A percentile compares a stretch with the other conserved stretches of the same genome.
Evolutionary conservation across 2,329 filamentous ascomycete genomes (phyloP).

Genomic region (Eutypa lata): DNA sequence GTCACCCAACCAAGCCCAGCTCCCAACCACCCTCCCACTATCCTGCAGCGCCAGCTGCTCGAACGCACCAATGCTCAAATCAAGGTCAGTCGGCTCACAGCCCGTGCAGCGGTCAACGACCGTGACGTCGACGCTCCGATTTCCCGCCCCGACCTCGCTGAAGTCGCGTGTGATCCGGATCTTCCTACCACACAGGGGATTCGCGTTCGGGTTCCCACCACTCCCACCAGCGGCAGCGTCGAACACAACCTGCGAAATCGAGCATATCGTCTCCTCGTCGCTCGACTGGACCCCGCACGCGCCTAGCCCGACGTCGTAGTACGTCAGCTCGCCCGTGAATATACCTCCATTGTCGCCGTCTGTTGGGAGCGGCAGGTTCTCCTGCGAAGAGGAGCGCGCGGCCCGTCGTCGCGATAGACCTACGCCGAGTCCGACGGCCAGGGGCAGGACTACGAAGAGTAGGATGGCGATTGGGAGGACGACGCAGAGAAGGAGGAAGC

Average conservation of each 20-base stretch:
- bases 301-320: slow-evolving; percentile 63
- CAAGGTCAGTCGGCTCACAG: slow-evolving; percentile 44
- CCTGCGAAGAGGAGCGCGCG: neutral
- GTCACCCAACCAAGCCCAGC: slow-evolving; percentile 33
- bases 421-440: slow-evolving; percentile 24
- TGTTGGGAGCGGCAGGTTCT: slow-evolving; percentile 19
- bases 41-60: slow-evolving; percentile 41
- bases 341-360: slow-evolving; percentile 7
- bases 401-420: slow-evolving; percentile 17
- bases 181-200: slow-evolving; percentile 64
- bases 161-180: slow-evolving; percentile 56
- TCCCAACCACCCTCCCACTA: slow-evolving; percentile 35
- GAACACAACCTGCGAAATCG: slow-evolving; percentile 65
- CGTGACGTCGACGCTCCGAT: slow-evolving; percentile 47
- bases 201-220: slow-evolving; percentile 57
- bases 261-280: slow-evolving; percentile 57
- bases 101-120: slow-evolving; percentile 66
- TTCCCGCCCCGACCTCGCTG: slow-evolving; percentile 39
- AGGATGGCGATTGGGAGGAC: slow-evolving; percentile 18
- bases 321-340: slow-evolving; percentile 66
- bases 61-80: slow-evolving; percentile 47
- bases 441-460: slow-evolving; percentile 18
- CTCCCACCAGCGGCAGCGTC: slow-evolving; percentile 47
- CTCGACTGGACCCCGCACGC: slow-evolving; percentile 62
- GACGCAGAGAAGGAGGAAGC: slow-evolving; percentile 18